Percentiles rank a stretch among this genome's conserved stretches.
These are phyloP conservation scores for Beauveria pseudobassiana DNA, from an alignment of 2,329 filamentous ascomycete species.

Conservation along the genomic window DNA sequence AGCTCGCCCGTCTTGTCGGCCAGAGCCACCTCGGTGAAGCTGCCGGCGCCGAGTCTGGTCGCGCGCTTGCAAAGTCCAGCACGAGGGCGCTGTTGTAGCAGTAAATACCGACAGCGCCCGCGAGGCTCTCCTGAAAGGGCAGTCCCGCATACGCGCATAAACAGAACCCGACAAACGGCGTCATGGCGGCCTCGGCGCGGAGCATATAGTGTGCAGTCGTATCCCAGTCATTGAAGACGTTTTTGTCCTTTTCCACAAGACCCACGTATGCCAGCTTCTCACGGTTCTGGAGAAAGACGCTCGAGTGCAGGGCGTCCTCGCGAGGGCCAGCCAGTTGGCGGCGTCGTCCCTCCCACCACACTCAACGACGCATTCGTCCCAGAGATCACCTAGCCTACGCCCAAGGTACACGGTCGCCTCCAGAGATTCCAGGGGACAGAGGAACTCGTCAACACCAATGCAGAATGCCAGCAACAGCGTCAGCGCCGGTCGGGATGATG, in stretches of 20 bases:
- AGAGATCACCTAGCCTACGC: neutral
- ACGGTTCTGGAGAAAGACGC: neutral
- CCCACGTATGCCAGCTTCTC: neutral
- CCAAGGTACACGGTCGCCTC: neutral
- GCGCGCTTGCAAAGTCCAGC: neutral
- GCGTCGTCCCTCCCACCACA: neutral
- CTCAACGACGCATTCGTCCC: neutral
- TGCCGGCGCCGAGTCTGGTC: neutral
- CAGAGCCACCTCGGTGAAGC: neutral
- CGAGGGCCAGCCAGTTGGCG: neutral
- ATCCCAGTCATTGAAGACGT: neutral
- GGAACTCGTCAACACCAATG: neutral
- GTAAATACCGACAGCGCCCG: neutral
- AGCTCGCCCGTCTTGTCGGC: neutral
- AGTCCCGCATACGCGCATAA: neutral
- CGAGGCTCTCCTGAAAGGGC: neutral
- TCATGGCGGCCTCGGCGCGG: neutral
- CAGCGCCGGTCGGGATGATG: neutral
- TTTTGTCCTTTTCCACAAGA: neutral
- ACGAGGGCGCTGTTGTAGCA: neutral
- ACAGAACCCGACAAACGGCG: neutral
- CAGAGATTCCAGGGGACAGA: neutral
- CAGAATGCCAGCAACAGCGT: neutral
- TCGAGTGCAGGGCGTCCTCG: neutral
- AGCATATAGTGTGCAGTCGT: neutral